These are phyloP conservation scores for Hymenoscyphus repandus DNA, from an alignment of 2,329 filamentous ascomycete genomes.

Conservation along the genomic window DNA sequence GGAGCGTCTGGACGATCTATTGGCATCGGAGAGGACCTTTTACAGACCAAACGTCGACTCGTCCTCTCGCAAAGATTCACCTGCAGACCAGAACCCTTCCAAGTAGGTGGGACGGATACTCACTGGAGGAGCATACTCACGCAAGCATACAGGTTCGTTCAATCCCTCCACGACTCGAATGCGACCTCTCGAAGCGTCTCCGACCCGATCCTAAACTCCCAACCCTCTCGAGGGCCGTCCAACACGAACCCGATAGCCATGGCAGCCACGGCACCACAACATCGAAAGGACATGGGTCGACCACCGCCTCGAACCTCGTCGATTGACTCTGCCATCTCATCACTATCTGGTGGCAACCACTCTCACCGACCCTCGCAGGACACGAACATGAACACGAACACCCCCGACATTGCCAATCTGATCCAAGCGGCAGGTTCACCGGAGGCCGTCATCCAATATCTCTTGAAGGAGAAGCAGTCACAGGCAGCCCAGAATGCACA, in stretches of 20 bases:
- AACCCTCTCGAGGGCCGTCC: slow-evolving; percentile 19
- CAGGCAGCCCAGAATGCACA: slow-evolving; percentile 86
- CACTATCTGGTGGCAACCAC: slow-evolving; percentile 57
- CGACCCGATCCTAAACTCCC: slow-evolving; percentile 26
- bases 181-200: slow-evolving; percentile 30
- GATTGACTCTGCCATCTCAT: slow-evolving; percentile 88
- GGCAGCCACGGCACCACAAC: slow-evolving; percentile 25
- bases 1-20: slow-evolving; percentile 32
- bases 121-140: not conserved
- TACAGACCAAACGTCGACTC: slow-evolving; percentile 25
- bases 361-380: slow-evolving; percentile 56
- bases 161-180: slow-evolving; percentile 26
- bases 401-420: slow-evolving; percentile 72
- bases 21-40: slow-evolving; percentile 32
- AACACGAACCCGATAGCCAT: slow-evolving; percentile 22
- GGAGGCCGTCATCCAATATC: slow-evolving; percentile 80
- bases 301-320: slow-evolving; percentile 68
- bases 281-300: slow-evolving; percentile 28
- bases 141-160: slow-evolving; percentile 17
- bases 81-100: slow-evolving; percentile 13
- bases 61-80: slow-evolving; percentile 16
- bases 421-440: slow-evolving; percentile 82
- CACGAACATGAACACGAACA: slow-evolving; percentile 38
- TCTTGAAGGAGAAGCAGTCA: slow-evolving; percentile 87
- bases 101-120: slow-evolving; percentile 16